Evolutionary conservation across 2,329 filamentous ascomycete species (phyloP).

Genomic region (Leptographium lundbergii): DNA sequence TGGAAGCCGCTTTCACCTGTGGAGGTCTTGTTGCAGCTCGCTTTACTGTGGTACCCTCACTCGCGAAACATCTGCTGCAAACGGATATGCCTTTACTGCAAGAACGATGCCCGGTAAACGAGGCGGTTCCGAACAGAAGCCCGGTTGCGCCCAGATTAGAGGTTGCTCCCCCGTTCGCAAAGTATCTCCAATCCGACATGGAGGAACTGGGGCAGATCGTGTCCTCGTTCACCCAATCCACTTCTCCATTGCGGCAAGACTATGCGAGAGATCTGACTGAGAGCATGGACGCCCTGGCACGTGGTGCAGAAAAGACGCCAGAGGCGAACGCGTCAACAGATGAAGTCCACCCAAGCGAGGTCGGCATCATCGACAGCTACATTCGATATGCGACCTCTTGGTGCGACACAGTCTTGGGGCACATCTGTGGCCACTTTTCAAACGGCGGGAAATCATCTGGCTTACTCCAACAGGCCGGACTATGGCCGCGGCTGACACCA

Average conservation of each 20-base stretch:
- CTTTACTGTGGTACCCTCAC: neutral
- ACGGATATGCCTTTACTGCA: neutral
- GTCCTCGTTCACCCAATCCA: conserved; percentile 14
- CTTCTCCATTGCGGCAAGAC: conserved; percentile 4
- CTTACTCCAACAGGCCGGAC: conserved; percentile 28
- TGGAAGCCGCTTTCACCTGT: too few species aligned
- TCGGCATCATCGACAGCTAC: neutral
- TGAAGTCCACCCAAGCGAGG: neutral
- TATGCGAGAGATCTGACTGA: conserved; percentile 13
- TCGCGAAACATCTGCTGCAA: neutral
- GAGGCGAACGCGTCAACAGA: too few species aligned
- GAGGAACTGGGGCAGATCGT: conserved; percentile 22
- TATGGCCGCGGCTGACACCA: conserved; percentile 33
- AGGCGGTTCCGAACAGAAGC: too few species aligned
- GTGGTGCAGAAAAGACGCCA: neutral
- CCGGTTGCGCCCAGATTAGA: neutral
- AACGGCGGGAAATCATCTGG: neutral
- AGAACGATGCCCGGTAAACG: neutral
- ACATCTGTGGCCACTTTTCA: neutral
- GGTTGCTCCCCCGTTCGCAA: neutral
- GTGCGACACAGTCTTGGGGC: neutral
- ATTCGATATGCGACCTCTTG: neutral
- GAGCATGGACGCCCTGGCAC: conserved; percentile 9
- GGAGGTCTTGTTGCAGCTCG: neutral
- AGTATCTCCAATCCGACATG: neutral